Evolutionary conservation across 352 stramenopile genomes (phyloP), one percentile per base, ranked within the genome.

Genomic region (Phytophthora constricta): DNA sequence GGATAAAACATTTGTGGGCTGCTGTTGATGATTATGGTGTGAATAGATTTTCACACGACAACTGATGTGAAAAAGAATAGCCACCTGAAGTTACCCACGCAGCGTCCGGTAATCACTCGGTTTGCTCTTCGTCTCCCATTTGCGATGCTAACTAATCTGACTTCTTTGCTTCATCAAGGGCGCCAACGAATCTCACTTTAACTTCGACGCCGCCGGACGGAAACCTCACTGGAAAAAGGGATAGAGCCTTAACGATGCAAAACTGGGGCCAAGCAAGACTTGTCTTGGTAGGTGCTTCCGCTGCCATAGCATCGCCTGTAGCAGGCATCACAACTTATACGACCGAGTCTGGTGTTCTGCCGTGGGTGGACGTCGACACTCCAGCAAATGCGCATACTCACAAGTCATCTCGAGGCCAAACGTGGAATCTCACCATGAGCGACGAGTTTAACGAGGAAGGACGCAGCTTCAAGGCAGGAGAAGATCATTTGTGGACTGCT

Each of bases 381-480:
- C 76, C 83, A 1, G 48, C 47, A 4, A 64, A 79, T 19, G 58
- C 48, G 3, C 68, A 82, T 26, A 70, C 47, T 9, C 84, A 84
- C 58, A 56, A 60, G 19, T 79, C 58, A 8, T 65, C 48, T 43
- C 58, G 58, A 26, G 84, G 84, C 13, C 71, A 82, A 22, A 48
- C 28, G 8, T 89, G 79, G 77, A 64, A 86, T 17, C 69, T 92
- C 20, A 68, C 82, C 4, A 87, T 89, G 73, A 91, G 80, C 45
- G 52, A 71, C 50, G 52, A 68, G 43, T 62, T 61, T 33, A 62
- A 62, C 51, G 39, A 20, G 25, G 61, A 86, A 0, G 76, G 74
- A n/a, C 82, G 95, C 4, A 84, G 46, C 1, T 98, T 98, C 71
- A 47, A 82, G 42, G 90, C 98, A 53, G 96, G 96, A 16, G 62